phyloP scores from a whole-genome alignment of 2,329 filamentous ascomycete species.

The Xylariomycetidae sp. region DNA sequence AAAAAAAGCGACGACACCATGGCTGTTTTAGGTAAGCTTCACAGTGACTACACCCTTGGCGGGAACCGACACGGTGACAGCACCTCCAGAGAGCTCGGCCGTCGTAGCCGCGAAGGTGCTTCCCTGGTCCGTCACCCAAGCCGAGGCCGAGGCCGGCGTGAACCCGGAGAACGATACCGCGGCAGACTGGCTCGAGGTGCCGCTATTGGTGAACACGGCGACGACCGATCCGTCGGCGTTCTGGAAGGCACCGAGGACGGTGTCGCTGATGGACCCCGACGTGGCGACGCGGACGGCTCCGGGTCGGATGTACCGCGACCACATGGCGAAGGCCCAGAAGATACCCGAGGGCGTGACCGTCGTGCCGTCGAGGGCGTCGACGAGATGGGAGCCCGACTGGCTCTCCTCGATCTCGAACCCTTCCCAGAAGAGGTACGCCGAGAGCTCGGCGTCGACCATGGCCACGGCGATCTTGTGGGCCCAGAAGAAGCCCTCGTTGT shows the following conservation, averaged over 20 bases:
- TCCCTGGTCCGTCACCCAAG: conserved; percentile 12
- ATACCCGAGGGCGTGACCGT: conserved; percentile 11
- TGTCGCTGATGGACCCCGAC: conserved; percentile 3
- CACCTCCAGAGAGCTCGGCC: conserved; percentile 5
- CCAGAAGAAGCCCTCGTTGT: conserved; percentile 29
- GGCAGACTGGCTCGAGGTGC: conserved; percentile 6
- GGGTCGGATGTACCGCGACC: conserved; percentile 14
- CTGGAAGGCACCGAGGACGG: conserved; percentile 13
- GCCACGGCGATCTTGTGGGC: conserved; percentile 31
- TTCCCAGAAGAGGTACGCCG: conserved; percentile 44
- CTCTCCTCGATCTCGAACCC: conserved; percentile 25
- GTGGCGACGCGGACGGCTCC: conserved; percentile 11
- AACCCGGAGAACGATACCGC: conserved; percentile 9
- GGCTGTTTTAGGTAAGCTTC: too few species aligned
- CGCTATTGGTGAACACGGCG: conserved; percentile 9
- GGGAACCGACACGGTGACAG: conserved; percentile 11
- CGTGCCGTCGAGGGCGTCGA: conserved; percentile 18
- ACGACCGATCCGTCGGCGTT: conserved; percentile 16
- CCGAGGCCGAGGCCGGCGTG: conserved; percentile 5
- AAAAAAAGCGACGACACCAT: too few species aligned
- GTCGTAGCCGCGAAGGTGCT: conserved; percentile 8
- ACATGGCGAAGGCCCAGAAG: conserved; percentile 17
- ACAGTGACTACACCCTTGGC: conserved; percentile 14
- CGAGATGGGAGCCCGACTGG: conserved; percentile 18
- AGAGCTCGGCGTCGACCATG: conserved; percentile 36